Base-by-base conservation (phyloP, 306 rosid genomes). In the Betula pendula region DNA sequence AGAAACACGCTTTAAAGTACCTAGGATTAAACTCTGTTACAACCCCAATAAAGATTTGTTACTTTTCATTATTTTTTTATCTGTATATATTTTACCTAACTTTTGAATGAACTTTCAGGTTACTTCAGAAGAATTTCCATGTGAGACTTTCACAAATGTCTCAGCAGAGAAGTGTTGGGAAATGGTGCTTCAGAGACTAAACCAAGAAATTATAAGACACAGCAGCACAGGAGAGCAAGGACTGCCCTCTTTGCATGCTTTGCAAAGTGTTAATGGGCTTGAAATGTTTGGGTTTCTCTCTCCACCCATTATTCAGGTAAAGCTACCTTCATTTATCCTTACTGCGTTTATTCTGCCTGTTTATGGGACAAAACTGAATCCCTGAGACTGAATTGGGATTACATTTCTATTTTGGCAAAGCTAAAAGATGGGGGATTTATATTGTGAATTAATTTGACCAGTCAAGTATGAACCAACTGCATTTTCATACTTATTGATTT, bases 271-370 rank as follows among this genome's bases (percentile, higher is more conserved):
- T 16, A 79, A 87, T 17, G 97, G 98, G 65, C 88, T 82, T 73
- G 67, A 84, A 81, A 91, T 94, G 98, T 94, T 91, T 78, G 98
- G 98, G 75, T 91, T 94, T 81, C 84, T 74, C 68, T 88, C 85
- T 70, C 89, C 89, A 25, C 80, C 87, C 42, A 75, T 89, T 76
- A 68, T 82, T 55, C 85, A 88, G 97, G 97, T 91, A 88, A 65
- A 12, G 35, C 60, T 43, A 70, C 80, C 48, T 22, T 66, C 52
- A 52, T 51, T 52, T 62, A 68, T 75, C 69, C 76, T 50, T 47
- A 25, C 13, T 70, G 56, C 56, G 40, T 29, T 70, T 58, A 70
- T 33, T 51, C 72, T 72, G 17, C 56, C n/a, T 62, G 42, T 38
- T 38, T 38, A 38, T 38, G 33, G 65, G 44, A 58, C 56, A 70